Percentiles rank a stretch among this genome's conserved stretches.
Evolutionary conservation across 495 filamentous ascomycete genomes (phyloP).

Genomic region (Letharia columbiana): DNA sequence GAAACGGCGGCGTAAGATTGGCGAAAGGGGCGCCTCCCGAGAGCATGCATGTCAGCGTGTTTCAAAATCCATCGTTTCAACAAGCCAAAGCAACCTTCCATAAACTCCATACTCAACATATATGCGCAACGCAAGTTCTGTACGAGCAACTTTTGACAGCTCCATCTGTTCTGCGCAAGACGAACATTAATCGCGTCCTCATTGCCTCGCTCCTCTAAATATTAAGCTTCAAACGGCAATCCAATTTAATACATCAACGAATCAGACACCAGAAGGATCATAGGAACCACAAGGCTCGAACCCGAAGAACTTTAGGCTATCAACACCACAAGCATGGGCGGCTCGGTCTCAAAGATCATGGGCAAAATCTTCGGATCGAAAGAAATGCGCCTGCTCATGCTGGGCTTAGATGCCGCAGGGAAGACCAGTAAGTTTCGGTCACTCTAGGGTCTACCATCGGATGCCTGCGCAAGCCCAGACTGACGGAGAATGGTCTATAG

Average conservation of each 20-base stretch:
- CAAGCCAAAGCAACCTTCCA: neutral
- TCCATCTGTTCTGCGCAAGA: neutral
- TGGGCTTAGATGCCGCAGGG: slow-evolving; percentile 96
- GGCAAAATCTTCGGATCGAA: slow-evolving; percentile 97
- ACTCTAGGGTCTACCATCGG: neutral
- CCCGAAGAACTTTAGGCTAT: too few relatives aligned
- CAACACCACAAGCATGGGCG: slow-evolving; percentile 53
- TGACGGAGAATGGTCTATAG: slow-evolving; percentile 10
- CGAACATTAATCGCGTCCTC: neutral
- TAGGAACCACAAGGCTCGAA: neutral
- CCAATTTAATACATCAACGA: neutral
- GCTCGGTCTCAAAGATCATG: slow-evolving; percentile 78
- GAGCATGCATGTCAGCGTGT: slow-evolving; percentile 7
- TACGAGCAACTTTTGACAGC: neutral
- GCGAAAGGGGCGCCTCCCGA: slow-evolving; percentile 8
- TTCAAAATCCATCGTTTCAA: slow-evolving; percentile 2
- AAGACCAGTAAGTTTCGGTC: slow-evolving; percentile 59
- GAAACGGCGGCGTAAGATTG: slow-evolving; percentile 6
- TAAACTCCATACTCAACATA: neutral
- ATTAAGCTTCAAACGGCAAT: neutral
- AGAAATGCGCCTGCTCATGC: slow-evolving; percentile 93
- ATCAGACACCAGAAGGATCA: neutral
- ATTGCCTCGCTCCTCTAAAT: too few relatives aligned
- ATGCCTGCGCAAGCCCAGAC: neutral
- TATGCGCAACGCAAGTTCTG: too few relatives aligned